Evolutionary conservation across 371 early-diverging fungal species (phyloP).

Genomic region (Circinella minor): DNA sequence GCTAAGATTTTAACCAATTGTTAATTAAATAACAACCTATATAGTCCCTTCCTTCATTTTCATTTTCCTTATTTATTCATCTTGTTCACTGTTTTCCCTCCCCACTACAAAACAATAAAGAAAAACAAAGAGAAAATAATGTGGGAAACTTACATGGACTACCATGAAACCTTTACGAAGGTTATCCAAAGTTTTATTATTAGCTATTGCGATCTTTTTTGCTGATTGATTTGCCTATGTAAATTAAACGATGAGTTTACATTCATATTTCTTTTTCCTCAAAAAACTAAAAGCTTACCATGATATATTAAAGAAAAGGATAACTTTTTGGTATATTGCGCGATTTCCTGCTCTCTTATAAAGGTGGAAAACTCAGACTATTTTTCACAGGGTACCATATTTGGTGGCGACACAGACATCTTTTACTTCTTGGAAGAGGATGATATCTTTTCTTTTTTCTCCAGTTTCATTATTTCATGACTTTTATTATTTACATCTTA

Average conservation of each 20-base stretch:
- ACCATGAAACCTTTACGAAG: constrained; percentile 64
- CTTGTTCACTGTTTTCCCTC: neutral
- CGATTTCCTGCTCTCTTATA: constrained; percentile 1
- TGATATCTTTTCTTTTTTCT: no score
- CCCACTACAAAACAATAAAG: no score
- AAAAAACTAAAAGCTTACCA: neutral
- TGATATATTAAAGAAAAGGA: neutral
- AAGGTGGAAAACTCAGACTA: neutral
- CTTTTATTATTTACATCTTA: no score
- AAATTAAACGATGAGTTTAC: neutral
- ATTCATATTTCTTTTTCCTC: neutral
- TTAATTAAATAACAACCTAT: no score
- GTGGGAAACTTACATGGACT: constrained; percentile 62
- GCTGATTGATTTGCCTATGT: constrained; percentile 77
- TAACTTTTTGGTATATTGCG: neutral
- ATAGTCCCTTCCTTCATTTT: neutral
- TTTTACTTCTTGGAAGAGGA: no score
- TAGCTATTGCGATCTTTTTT: constrained; percentile 74
- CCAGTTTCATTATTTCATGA: no score
- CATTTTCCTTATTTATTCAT: neutral
- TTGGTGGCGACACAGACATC: neutral
- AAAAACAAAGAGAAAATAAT: neutral
- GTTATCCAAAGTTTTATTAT: constrained; percentile 61
- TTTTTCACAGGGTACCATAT: neutral
- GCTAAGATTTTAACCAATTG: constrained; percentile 24